Conservation (phyloP, 2,329 filamentous ascomycete genomes). For the Onygenales sp. region DNA sequence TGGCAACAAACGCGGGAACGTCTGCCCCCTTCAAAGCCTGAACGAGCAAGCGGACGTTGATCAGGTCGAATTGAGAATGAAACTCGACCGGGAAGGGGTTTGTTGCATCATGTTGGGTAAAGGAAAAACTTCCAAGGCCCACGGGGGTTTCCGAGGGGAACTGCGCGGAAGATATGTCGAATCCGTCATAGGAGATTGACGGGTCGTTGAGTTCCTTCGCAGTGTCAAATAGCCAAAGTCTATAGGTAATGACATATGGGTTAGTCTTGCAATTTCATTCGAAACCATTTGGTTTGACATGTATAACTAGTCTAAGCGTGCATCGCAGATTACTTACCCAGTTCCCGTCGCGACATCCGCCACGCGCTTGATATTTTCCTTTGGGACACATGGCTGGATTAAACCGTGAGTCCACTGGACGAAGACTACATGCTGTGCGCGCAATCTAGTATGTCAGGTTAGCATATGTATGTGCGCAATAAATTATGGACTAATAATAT, state of each 20-base stretch:
- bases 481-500: neutral
- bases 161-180: neutral
- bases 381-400: neutral
- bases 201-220: neutral
- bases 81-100: neutral
- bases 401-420: neutral
- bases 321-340: neutral
- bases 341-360: neutral
- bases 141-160: neutral
- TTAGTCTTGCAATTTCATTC: too few relatives aligned
- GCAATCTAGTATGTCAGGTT: neutral
- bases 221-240: neutral
- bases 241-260: neutral
- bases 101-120: neutral
- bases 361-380: neutral
- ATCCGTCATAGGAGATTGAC: neutral
- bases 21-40: neutral
- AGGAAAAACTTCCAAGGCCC: neutral
- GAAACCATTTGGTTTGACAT: neutral
- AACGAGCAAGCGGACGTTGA: neutral
- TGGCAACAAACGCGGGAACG: neutral
- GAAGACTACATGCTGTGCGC: neutral
- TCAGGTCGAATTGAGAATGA: slow-evolving; percentile 1
- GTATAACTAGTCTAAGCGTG: too few relatives aligned
- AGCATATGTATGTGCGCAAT: neutral